Percentiles rank a stretch among this genome's conserved stretches.
These are phyloP conservation scores for Circinella umbellata DNA, from an alignment of 371 early-diverging fungal species.

Conservation along the genomic window DNA sequence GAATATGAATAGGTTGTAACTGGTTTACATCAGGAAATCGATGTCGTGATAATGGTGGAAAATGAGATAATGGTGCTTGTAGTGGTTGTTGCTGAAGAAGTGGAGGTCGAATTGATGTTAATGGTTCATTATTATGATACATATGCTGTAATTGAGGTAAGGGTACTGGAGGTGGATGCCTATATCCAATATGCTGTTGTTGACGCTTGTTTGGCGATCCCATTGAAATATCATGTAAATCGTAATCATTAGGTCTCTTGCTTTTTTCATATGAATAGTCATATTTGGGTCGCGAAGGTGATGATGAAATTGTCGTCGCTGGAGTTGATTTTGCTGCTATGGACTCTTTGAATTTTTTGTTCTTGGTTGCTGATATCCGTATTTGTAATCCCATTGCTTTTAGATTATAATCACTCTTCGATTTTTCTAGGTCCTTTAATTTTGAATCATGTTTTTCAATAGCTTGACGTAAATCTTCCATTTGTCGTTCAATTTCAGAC, in stretches of 20 bases:
- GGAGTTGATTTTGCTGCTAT: background rate
- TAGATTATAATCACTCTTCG: slow-evolving; percentile 12
- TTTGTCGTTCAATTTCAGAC: slow-evolving; percentile 10
- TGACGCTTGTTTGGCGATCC: background rate
- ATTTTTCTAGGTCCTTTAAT: slow-evolving; percentile 2
- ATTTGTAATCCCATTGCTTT: slow-evolving; percentile 30
- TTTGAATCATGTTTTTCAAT: slow-evolving; percentile 9
- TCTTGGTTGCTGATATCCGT: slow-evolving; percentile 27
- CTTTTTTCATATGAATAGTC: background rate
- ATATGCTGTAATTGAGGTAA: background rate
- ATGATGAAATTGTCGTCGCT: background rate
- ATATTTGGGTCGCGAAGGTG: background rate
- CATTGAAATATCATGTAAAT: background rate
- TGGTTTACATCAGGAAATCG: background rate
- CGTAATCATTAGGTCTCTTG: background rate
- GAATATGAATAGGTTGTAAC: background rate
- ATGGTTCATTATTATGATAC: background rate
- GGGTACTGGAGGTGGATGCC: background rate
- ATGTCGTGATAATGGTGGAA: background rate
- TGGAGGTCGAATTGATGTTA: background rate
- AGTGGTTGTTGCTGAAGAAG: background rate
- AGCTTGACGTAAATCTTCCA: slow-evolving; percentile 6
- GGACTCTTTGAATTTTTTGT: slow-evolving; percentile 11
- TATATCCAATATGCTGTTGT: background rate
- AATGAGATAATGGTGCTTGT: slow-evolving; percentile 12